Base-by-base conservation (phyloP, 1,284 basidiomycete species). In the Tremellales sp. region DNA sequence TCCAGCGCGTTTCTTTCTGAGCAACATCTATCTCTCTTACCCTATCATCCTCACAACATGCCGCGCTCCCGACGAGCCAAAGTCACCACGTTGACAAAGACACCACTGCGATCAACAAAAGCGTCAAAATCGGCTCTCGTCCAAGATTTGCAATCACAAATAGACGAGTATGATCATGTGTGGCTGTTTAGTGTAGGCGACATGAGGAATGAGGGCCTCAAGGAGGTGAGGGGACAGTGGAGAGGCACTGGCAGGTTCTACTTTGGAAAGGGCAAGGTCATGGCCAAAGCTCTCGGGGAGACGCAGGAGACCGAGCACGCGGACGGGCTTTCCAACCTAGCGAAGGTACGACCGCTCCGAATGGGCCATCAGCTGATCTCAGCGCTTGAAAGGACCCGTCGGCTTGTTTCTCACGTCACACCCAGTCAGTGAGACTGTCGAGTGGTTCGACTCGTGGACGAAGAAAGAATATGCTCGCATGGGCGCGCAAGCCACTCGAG, bases 141-240 rank as follows among this genome's bases (percentile, higher is more conserved):
- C 67, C 82, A 81, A 58, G 84, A 89, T 76, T 88, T 97, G 51
- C 57, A 82, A 70, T 58, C 54, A 12, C 54, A 67, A 56, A 57
- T 75, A 27, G 89, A 92, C 63, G 86, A 89, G 77, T 96, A 87
- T 83, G 82, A 85, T 59, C 96, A 94, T 74, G 86, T 89, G 73
- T 98, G 92, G 90, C 74, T 97, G 26, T 96, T 98, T 71, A 84
- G 86, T 62, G 87, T 97, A 23, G 91, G 91, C 36, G 84, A 90
- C 66, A 94, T 97, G 89, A 82, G 94, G 52, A 97, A 94, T 76
- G 79, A 89, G 35, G 87, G 92, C 74, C 78, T 99, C 40, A 92
- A 97, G 79, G 92, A 90, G 55, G 89, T 97, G 40, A 82, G 94
- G 59, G 84, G 83, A 56, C 79, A 90, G 61, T 99, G 94, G 94